phyloP scores from a whole-genome alignment of 305 asterid genomes.

The Ilex paraguariensis region DNA sequence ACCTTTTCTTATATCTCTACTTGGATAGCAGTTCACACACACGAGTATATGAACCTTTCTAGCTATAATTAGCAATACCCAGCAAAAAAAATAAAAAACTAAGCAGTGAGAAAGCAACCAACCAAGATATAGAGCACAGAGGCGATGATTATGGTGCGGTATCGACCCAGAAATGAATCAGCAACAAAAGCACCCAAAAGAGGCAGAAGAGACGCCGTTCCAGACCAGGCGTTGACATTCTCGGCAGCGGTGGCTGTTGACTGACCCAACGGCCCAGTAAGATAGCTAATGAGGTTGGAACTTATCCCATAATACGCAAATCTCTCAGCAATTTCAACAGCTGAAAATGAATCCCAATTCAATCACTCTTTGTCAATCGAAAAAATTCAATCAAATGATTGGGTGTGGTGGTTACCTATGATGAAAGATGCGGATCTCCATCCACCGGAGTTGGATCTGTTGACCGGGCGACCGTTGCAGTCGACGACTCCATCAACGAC shows the following conservation, averaged over 20 bases:
- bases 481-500: background rate
- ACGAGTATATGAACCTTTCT: too few species aligned
- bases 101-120: background rate
- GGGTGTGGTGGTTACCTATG: background rate
- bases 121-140: background rate
- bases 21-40: too few species aligned
- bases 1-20: too few species aligned
- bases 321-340: background rate
- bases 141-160: background rate
- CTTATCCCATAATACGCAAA: background rate
- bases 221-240: background rate
- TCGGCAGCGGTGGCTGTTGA: background rate
- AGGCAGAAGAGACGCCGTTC: background rate
- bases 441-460: background rate
- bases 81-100: too few species aligned
- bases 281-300: background rate
- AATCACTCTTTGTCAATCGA: background rate
- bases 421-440: constrained; percentile 2
- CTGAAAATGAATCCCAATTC: background rate
- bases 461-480: background rate
- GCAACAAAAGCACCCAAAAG: constrained; percentile 4
- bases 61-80: too few species aligned
- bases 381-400: background rate
- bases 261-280: background rate
- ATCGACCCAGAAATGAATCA: background rate